Conservation (phyloP, 2,329 filamentous ascomycete genomes). For the Aureobasidium sp. region DNA sequence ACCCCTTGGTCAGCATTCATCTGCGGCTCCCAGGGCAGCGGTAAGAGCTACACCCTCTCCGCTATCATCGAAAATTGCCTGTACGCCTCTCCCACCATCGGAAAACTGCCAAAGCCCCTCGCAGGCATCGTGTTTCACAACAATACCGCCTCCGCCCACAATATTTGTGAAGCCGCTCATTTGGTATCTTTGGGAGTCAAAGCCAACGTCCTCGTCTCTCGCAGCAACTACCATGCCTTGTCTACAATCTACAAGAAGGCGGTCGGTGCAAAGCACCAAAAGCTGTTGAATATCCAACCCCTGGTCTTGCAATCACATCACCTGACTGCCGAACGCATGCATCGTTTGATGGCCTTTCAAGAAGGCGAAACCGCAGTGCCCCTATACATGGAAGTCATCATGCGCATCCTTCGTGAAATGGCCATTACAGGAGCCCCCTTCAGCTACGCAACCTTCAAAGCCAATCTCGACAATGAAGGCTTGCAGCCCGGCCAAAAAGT, state of each 20-base stretch:
- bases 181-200: constrained; percentile 40
- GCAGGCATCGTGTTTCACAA: constrained; percentile 53
- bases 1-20: constrained; percentile 52
- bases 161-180: constrained; percentile 50
- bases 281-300: constrained; percentile 34
- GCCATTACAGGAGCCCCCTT: constrained; percentile 38
- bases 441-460: constrained; percentile 43
- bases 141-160: constrained; percentile 41
- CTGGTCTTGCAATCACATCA: constrained; percentile 40
- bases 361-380: constrained; percentile 34
- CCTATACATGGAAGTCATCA: constrained; percentile 49
- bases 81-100: constrained; percentile 33
- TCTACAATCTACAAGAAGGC: constrained; percentile 34
- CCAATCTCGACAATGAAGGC: constrained; percentile 26
- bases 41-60: constrained; percentile 52
- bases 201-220: constrained; percentile 45
- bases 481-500: constrained; percentile 44
- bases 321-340: constrained; percentile 45
- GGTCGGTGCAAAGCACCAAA: constrained; percentile 25
- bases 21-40: constrained; percentile 54
- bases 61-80: constrained; percentile 54
- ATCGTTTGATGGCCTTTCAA: constrained; percentile 46
- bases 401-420: constrained; percentile 49
- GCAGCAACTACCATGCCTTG: constrained; percentile 38
- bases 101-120: constrained; percentile 42